Evolutionary conservation across 371 early-diverging fungal species (phyloP).

Genomic region (Actinomortierella ambigua): DNA sequence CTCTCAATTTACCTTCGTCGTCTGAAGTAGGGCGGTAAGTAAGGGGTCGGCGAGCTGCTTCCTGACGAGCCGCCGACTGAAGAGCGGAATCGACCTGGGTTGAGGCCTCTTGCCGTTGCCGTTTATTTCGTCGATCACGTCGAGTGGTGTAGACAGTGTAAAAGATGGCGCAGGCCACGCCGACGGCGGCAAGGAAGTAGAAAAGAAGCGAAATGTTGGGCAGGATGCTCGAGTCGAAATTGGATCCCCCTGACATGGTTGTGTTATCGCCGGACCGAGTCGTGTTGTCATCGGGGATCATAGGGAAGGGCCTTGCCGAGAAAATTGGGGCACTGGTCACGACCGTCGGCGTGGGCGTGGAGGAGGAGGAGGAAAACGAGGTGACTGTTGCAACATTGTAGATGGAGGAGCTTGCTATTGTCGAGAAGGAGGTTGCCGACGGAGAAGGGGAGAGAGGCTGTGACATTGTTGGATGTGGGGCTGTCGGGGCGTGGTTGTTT

Average conservation of each 20-base stretch:
- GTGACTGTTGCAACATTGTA: neutral
- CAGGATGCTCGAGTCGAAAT: neutral
- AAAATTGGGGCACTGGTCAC: neutral
- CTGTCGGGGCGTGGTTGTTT: too few species aligned
- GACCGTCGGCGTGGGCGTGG: neutral
- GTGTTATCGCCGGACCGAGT: too few species aligned
- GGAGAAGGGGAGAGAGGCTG: neutral
- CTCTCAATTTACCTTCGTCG: constrained; percentile 21
- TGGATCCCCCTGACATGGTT: neutral
- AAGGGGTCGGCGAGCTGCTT: constrained; percentile 7
- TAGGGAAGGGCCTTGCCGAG: too few species aligned
- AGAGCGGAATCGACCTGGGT: too few species aligned
- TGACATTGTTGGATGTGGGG: too few species aligned
- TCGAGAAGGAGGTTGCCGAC: neutral
- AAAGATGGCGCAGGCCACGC: constrained; percentile 13
- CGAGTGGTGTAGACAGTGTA: constrained; percentile 26
- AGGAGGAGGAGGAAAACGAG: neutral
- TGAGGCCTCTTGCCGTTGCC: constrained; percentile 1
- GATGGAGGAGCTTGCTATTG: neutral
- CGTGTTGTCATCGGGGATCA: too few species aligned
- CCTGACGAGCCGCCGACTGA: constrained; percentile 17
- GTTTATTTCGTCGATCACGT: constrained; percentile 17
- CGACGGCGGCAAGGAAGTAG: constrained; percentile 20
- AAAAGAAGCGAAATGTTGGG: constrained; percentile 6
- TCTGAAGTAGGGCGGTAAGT: constrained; percentile 25